These are phyloP conservation scores for Scolecobasidium constrictum DNA, from an alignment of 2,329 filamentous ascomycete genomes.

Conservation along the genomic window DNA sequence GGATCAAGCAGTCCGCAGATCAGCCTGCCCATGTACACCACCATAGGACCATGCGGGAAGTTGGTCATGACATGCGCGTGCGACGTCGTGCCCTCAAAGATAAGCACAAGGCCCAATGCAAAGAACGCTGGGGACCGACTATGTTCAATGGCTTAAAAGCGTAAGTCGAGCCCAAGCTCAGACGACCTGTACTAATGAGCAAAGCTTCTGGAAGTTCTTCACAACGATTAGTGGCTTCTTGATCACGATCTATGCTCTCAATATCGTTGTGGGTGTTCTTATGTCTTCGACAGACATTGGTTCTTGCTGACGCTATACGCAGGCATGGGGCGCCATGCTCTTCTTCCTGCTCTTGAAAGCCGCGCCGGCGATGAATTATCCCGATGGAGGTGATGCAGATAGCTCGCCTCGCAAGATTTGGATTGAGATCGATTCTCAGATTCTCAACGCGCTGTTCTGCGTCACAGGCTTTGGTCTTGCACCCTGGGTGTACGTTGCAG, in stretches of 20 bases:
- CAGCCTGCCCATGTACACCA: not conserved
- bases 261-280: not conserved
- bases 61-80: not conserved
- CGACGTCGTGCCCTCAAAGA: constrained; percentile 12
- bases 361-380: constrained; percentile 51
- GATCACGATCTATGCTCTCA: constrained; percentile 59
- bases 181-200: too few species aligned
- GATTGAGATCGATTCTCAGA: constrained; percentile 77
- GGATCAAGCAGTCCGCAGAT: not conserved
- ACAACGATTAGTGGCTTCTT: constrained; percentile 60
- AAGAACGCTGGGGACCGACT: constrained; percentile 44
- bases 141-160: constrained; percentile 46
- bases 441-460: constrained; percentile 76
- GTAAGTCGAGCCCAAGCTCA: too few species aligned
- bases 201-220: constrained; percentile 48
- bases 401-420: constrained; percentile 66
- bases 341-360: constrained; percentile 73
- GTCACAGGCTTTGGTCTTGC: constrained; percentile 75
- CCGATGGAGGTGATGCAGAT: constrained; percentile 48
- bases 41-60: not conserved
- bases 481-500: too few species aligned
- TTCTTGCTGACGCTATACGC: too few species aligned
- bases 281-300: too few species aligned
- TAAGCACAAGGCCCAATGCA: constrained; percentile 31
- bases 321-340: constrained; percentile 86